Conservation (phyloP, 1,284 basidiomycete genomes). For the Spongiforma sp. region DNA sequence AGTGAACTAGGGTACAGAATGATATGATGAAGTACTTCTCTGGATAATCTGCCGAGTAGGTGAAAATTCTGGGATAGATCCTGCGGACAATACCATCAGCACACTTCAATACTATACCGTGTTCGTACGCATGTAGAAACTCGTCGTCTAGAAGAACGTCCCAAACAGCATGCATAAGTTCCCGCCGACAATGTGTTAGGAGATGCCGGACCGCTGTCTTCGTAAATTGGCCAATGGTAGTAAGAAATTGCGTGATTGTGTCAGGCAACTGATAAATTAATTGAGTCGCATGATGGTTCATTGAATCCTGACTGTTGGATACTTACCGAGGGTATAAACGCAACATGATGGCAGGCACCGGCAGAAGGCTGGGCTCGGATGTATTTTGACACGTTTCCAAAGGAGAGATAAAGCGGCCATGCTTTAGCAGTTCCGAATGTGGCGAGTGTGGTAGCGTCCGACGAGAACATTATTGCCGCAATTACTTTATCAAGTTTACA, state of each 20-base stretch:
- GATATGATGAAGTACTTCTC: constrained; percentile 24
- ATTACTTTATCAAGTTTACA: constrained; percentile 6
- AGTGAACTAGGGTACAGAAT: neutral
- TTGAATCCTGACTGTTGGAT: neutral
- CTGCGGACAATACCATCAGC: constrained; percentile 27
- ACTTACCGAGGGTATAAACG: constrained; percentile 6
- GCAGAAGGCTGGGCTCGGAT: neutral
- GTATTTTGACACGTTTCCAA: constrained; percentile 46
- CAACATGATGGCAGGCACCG: constrained; percentile 5
- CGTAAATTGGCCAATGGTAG: neutral
- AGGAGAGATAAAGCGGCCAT: constrained; percentile 42
- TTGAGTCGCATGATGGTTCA: neutral
- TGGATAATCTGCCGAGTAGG: constrained; percentile 38
- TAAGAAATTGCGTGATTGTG: neutral
- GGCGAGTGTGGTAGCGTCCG: neutral
- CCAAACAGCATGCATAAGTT: constrained; percentile 9
- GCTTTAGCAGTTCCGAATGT: constrained; percentile 2
- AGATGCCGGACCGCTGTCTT: neutral
- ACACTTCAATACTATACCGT: constrained; percentile 37
- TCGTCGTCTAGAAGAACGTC: constrained; percentile 27
- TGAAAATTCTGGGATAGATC: constrained; percentile 38
- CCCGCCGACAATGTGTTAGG: constrained; percentile 2
- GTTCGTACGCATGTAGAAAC: constrained; percentile 34
- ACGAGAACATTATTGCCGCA: constrained; percentile 6
- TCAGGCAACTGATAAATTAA: neutral